Conservation (phyloP, 2,329 filamentous ascomycete genomes). For the Colletotrichum sp. region DNA sequence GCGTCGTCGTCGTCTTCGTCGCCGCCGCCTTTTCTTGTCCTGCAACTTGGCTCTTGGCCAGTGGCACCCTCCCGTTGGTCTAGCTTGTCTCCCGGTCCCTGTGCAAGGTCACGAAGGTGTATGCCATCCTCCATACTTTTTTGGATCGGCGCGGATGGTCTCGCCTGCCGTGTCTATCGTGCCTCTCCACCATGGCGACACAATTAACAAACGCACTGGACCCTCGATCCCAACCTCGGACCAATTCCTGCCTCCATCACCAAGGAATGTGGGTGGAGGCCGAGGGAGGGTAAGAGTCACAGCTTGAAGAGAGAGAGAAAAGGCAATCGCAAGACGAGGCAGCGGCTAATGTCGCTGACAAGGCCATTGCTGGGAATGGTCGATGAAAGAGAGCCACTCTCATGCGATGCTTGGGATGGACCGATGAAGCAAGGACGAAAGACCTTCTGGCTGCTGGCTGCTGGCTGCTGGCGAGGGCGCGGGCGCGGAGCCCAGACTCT, state of each 20-base stretch:
- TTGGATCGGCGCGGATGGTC: not conserved
- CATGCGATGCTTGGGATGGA: conserved; percentile 3
- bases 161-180: not conserved
- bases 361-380: not conserved
- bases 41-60: not conserved
- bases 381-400: not conserved
- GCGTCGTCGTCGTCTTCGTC: not conserved
- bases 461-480: not conserved
- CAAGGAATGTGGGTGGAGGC: not conserved
- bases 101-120: not conserved
- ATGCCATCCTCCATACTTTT: not conserved
- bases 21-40: not conserved
- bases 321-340: conserved; percentile 7
- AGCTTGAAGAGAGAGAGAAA: not conserved
- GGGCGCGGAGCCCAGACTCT: not conserved
- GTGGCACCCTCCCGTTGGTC: not conserved
- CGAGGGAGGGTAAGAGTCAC: not conserved
- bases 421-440: not conserved
- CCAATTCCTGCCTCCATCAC: not conserved
- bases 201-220: not conserved
- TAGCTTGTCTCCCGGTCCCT: not conserved
- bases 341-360: not conserved
- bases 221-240: not conserved
- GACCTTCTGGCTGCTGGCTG: not conserved
- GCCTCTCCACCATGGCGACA: not conserved